These are phyloP conservation scores for Carnegiea gigantea DNA, from an alignment of 179 eudicot species.

Conservation along the genomic window DNA sequence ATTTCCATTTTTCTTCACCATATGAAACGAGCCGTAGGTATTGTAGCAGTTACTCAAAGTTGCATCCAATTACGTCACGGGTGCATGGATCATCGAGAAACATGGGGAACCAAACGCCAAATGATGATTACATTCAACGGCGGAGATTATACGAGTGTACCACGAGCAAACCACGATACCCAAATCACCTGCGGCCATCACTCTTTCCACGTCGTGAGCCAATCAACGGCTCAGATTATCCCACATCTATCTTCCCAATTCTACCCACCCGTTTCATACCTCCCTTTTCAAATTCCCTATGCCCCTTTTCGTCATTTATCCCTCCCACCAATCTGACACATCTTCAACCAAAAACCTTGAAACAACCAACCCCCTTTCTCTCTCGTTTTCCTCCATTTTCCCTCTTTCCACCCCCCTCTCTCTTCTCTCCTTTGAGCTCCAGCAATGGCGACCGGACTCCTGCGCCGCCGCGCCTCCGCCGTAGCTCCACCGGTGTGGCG, in stretches of 20 bases:
- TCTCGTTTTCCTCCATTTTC: too few relatives aligned
- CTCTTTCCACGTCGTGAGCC: background rate
- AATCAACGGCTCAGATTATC: background rate
- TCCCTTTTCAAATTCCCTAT: background rate
- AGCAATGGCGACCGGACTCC: constrained; percentile 7
- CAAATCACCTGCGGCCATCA: constrained; percentile 9
- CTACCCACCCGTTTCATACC: background rate
- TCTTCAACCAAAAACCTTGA: background rate
- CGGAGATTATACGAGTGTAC: background rate
- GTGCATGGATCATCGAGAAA: background rate
- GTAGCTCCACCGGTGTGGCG: constrained; percentile 1
- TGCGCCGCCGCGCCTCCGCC: background rate
- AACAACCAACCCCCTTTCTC: background rate
- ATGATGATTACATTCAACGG: constrained; percentile 4
- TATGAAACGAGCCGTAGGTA: too few relatives aligned
- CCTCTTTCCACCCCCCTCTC: background rate
- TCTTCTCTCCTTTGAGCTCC: constrained; percentile 1
- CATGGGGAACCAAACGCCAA: background rate
- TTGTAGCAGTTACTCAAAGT: too few relatives aligned
- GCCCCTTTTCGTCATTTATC: background rate
- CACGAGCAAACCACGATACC: constrained; percentile 20
- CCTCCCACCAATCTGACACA: background rate
- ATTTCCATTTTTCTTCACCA: too few relatives aligned
- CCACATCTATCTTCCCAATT: background rate
- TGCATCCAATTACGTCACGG: too few relatives aligned